These are phyloP conservation scores for Penicillium sp. DNA, from an alignment of 2,329 filamentous ascomycete genomes.

Conservation along the genomic window DNA sequence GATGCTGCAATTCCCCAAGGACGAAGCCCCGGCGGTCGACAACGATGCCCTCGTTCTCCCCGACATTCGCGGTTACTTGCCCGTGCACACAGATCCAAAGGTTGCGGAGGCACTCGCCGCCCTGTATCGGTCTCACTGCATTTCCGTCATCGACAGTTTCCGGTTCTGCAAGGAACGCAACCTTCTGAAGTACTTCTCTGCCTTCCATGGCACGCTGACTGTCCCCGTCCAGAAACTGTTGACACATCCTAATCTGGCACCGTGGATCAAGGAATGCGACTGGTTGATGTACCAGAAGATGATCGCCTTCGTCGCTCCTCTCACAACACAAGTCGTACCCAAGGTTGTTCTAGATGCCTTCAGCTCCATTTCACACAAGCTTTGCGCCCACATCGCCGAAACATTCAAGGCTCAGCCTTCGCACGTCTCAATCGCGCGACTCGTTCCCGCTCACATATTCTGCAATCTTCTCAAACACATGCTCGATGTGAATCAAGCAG, in stretches of 20 bases:
- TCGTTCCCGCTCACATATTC: slow-evolving; percentile 84
- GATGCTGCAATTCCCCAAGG: slow-evolving; percentile 37
- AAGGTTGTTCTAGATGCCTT: slow-evolving; percentile 81
- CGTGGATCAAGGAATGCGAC: slow-evolving; percentile 95
- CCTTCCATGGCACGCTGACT: slow-evolving; percentile 92
- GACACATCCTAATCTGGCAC: slow-evolving; percentile 69
- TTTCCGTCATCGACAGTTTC: slow-evolving; percentile 89
- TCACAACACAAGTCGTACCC: slow-evolving; percentile 86
- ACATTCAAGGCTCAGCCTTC: slow-evolving; percentile 79
- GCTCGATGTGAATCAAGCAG: slow-evolving; percentile 84
- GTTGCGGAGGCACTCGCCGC: slow-evolving; percentile 79
- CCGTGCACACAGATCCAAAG: slow-evolving; percentile 75
- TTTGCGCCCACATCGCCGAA: slow-evolving; percentile 75
- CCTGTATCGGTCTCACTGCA: slow-evolving; percentile 89
- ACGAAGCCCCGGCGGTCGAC: slow-evolving; percentile 46
- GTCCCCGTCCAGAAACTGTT: slow-evolving; percentile 95
- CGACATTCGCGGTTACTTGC: slow-evolving; percentile 76
- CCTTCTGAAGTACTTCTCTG: slow-evolving; percentile 89
- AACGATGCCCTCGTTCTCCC: slow-evolving; percentile 74
- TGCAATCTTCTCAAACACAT: slow-evolving; percentile 79
- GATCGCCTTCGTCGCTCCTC: slow-evolving; percentile 82
- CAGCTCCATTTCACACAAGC: slow-evolving; percentile 73
- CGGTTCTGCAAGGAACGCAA: slow-evolving; percentile 95
- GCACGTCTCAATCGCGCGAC: slow-evolving; percentile 81
- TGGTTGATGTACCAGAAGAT: slow-evolving; percentile 95